Evolutionary conservation across 768 basidiomycete species (phyloP).

Genomic region (Peribolospora baueri): DNA sequence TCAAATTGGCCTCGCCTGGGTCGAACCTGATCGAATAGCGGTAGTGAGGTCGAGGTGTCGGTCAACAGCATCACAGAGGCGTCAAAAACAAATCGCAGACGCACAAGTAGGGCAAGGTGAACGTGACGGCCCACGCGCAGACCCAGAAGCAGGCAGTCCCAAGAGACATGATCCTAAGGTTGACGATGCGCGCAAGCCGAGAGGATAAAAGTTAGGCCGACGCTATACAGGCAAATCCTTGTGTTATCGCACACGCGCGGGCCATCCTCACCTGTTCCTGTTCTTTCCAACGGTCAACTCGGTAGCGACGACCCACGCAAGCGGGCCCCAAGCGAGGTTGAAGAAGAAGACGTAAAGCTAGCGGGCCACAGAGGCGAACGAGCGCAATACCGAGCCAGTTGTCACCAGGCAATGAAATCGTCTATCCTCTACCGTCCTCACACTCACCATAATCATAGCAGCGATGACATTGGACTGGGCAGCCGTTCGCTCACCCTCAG

Average conservation of each 20-base stretch:
- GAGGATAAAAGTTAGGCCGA: constrained; percentile 7
- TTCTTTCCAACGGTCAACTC: neutral
- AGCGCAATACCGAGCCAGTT: too few species aligned
- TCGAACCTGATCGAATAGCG: constrained; percentile 6
- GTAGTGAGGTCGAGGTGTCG: too few species aligned
- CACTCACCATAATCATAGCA: constrained; percentile 12
- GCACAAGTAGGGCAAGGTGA: constrained; percentile 18
- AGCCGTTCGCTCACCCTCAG: constrained; percentile 6
- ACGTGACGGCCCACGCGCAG: constrained; percentile 18
- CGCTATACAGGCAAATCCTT: neutral
- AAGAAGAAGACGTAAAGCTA: constrained; percentile 15
- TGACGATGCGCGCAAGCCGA: constrained; percentile 14
- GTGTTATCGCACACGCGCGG: neutral
- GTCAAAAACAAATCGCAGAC: too few species aligned
- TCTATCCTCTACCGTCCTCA: too few species aligned
- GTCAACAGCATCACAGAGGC: too few species aligned
- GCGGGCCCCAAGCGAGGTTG: constrained; percentile 19
- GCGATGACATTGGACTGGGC: constrained; percentile 15
- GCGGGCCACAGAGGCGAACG: too few species aligned
- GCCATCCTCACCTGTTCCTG: neutral
- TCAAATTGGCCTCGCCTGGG: constrained; percentile 12
- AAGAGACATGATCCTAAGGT: constrained; percentile 16
- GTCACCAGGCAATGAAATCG: too few species aligned
- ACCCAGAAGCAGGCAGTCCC: constrained; percentile 21
- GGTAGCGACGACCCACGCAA: constrained; percentile 15